Conservation (phyloP, 2,329 filamentous ascomycete species). For the Ceratocystis diversiconidia region DNA sequence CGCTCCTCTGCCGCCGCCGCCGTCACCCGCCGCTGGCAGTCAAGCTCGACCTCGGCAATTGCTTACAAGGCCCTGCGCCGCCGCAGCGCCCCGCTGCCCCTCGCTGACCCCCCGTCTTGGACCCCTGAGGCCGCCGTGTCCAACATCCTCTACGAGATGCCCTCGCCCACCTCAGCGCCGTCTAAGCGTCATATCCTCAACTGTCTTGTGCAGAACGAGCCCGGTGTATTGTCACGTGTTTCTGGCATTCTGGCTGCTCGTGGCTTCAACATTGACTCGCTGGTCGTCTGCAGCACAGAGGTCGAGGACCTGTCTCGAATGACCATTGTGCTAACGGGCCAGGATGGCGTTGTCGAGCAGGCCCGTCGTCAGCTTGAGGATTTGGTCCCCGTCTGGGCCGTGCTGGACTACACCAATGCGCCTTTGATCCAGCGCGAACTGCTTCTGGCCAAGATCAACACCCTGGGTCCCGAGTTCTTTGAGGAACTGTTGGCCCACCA, state of each 20-base stretch:
- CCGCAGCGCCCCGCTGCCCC: conserved; percentile 72
- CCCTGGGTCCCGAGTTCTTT: conserved; percentile 93
- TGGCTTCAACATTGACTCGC: conserved; percentile 97
- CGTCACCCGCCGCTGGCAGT: conserved; percentile 25
- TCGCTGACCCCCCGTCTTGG: conserved; percentile 60
- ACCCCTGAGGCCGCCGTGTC: conserved; percentile 91
- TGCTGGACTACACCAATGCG: conserved; percentile 85
- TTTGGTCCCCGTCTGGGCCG: conserved; percentile 93
- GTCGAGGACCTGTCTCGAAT: conserved; percentile 93
- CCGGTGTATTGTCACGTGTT: conserved; percentile 87
- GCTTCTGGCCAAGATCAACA: conserved; percentile 89
- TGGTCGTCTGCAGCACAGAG: conserved; percentile 96
- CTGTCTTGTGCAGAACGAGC: conserved; percentile 97
- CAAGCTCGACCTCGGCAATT: conserved; percentile 76
- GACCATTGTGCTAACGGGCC: conserved; percentile 93
- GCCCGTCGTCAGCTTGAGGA: conserved; percentile 91
- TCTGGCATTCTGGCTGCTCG: conserved; percentile 91
- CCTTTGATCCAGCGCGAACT: conserved; percentile 92
- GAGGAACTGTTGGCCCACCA: conserved; percentile 94
- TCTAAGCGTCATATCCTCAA: conserved; percentile 94
- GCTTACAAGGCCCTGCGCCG: conserved; percentile 95
- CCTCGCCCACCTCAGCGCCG: conserved; percentile 64
- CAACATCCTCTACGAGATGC: conserved; percentile 98
- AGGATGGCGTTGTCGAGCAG: conserved; percentile 95
- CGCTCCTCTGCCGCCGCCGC: background rate